phyloP scores from a whole-genome alignment of 768 basidiomycete species.

The Leucosporidium creatinivorum region DNA sequence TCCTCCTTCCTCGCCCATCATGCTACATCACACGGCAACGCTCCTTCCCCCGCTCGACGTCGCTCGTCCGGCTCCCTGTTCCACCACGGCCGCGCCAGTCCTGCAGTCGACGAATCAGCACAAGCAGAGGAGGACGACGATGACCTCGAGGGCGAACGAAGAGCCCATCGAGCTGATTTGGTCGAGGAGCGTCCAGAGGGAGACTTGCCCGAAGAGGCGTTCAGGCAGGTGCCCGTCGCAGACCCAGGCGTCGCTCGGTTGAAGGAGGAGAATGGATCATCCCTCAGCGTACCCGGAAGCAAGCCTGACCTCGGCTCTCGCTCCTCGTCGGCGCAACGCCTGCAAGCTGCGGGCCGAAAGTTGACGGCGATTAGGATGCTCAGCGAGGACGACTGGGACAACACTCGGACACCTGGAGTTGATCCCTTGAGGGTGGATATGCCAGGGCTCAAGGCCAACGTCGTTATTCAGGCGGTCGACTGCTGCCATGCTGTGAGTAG shows the following conservation, averaged over 20 bases:
- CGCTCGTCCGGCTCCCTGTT: too few species aligned
- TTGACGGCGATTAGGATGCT: neutral
- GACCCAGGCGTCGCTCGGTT: too few species aligned
- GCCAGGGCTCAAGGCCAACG: slow-evolving; percentile 2
- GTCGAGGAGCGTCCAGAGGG: neutral
- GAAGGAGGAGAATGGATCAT: too few species aligned
- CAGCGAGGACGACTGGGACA: neutral
- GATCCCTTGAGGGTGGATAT: slow-evolving; percentile 11
- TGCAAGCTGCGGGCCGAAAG: neutral
- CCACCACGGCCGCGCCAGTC: too few species aligned
- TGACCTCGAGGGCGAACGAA: too few species aligned
- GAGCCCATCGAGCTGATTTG: neutral
- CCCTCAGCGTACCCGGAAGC: too few species aligned
- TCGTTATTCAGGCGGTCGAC: slow-evolving; percentile 20
- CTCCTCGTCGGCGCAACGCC: neutral
- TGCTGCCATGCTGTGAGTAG: neutral
- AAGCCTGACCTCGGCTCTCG: too few species aligned
- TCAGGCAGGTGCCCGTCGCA: neutral
- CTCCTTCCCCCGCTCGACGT: too few species aligned
- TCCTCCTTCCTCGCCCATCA: too few species aligned
- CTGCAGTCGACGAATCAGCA: too few species aligned
- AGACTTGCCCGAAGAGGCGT: neutral
- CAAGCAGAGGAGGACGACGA: too few species aligned
- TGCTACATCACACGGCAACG: too few species aligned
- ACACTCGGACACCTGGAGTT: slow-evolving; percentile 11